phyloP scores from a whole-genome alignment of 2,329 filamentous ascomycete genomes.

The Colletotrichum sp. region DNA sequence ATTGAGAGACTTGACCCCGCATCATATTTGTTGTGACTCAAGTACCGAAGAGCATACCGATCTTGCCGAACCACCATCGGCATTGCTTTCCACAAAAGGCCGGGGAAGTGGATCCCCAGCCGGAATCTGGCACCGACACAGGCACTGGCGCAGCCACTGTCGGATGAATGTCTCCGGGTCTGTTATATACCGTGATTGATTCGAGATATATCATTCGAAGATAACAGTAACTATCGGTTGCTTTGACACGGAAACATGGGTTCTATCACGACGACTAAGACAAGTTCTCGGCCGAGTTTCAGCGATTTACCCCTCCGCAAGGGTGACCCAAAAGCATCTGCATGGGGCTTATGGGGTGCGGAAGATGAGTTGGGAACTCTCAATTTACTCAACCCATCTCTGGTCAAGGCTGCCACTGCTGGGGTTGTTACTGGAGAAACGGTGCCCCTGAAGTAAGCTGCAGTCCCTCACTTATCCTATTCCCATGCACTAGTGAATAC shows the following conservation, averaged over 20 bases:
- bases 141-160: not conserved
- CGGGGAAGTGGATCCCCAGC: not conserved
- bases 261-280: not conserved
- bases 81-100: not conserved
- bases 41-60: not conserved
- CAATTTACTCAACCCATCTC: not conserved
- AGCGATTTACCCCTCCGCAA: not conserved
- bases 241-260: not conserved
- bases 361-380: slow-evolving; percentile 11
- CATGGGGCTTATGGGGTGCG: slow-evolving; percentile 9
- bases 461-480: not conserved
- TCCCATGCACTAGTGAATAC: not conserved
- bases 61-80: not conserved
- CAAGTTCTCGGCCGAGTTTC: not conserved
- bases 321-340: slow-evolving; percentile 1
- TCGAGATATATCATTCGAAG: not conserved
- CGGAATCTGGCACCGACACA: not conserved
- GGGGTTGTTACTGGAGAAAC: not conserved
- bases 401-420: not conserved
- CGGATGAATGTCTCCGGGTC: not conserved
- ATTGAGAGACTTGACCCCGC: not conserved
- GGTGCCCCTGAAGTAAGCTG: not conserved
- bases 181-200: not conserved
- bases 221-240: not conserved
- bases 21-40: not conserved